Conservation (phyloP, 331 rosid species). For the Malus hybrid region DNA sequence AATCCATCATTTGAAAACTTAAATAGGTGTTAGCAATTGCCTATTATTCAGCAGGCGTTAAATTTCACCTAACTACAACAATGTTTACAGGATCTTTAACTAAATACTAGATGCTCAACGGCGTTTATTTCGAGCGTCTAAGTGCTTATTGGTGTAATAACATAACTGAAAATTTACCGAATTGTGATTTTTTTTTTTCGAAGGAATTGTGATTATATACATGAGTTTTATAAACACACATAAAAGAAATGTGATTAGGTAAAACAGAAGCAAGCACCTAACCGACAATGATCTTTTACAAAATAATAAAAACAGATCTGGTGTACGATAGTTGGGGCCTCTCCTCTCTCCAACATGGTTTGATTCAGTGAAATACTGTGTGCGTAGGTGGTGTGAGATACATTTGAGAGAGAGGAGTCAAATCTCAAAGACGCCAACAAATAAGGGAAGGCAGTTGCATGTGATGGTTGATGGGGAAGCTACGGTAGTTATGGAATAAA, state of each 20-base stretch:
- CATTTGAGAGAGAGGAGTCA: background rate
- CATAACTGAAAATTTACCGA: background rate
- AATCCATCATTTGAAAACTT: too few species aligned
- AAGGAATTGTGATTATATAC: too few species aligned
- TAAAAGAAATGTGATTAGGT: background rate
- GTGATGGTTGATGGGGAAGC: constrained; percentile 5
- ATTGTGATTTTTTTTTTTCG: too few species aligned
- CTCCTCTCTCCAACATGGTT: background rate
- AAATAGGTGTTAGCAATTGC: too few species aligned
- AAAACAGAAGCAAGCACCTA: background rate
- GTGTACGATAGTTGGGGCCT: background rate
- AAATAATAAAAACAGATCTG: background rate
- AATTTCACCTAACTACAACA: background rate
- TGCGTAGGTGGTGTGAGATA: background rate
- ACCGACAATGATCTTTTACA: background rate
- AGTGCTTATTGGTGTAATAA: background rate
- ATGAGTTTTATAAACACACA: too few species aligned
- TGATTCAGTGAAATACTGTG: background rate
- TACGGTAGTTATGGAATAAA: background rate
- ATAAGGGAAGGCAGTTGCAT: background rate
- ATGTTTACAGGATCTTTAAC: too few species aligned
- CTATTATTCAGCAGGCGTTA: background rate
- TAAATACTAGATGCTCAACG: background rate
- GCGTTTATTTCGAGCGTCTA: background rate
- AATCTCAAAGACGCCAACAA: background rate